A percentile compares a stretch with the other conserved stretches of the same genome.
These are phyloP conservation scores for Marvania coccoides DNA, from an alignment of 139 green algal species.

Conservation along the genomic window DNA sequence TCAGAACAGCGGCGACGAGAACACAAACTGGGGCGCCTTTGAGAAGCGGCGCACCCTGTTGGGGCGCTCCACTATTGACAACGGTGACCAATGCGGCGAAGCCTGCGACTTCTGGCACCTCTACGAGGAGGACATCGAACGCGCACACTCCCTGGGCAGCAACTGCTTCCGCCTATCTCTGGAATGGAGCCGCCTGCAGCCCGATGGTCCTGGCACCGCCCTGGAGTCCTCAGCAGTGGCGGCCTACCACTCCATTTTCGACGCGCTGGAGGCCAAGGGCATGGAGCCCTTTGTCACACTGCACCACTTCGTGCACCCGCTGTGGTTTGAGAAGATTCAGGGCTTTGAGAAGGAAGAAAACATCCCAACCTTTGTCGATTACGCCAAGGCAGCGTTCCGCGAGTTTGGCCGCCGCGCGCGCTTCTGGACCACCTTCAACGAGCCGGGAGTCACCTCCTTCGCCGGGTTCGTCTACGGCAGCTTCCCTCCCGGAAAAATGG, in stretches of 20 bases:
- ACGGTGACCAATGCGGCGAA: conserved; percentile 7
- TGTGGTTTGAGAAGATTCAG: conserved; percentile 74
- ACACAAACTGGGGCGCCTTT: conserved; percentile 27
- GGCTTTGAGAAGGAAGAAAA: conserved; percentile 66
- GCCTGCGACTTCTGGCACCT: conserved; percentile 64
- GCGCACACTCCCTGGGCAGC: conserved; percentile 37
- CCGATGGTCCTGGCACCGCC: conserved; percentile 22
- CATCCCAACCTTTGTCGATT: conserved; percentile 71
- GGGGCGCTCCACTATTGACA: background rate
- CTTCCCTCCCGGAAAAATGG: conserved; percentile 54
- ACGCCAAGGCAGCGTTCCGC: conserved; percentile 37
- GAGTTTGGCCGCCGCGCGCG: conserved; percentile 50
- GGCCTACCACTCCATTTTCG: conserved; percentile 43
- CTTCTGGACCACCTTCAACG: conserved; percentile 84
- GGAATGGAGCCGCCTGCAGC: conserved; percentile 74
- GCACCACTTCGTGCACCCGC: conserved; percentile 78
- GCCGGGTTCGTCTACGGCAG: conserved; percentile 62
- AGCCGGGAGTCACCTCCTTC: conserved; percentile 57
- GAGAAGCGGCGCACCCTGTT: conserved; percentile 2
- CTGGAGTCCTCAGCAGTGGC: conserved; percentile 53
- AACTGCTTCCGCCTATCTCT: conserved; percentile 74
- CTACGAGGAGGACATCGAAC: conserved; percentile 54
- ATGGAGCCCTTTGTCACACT: conserved; percentile 71
- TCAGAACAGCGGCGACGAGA: conserved; percentile 19
- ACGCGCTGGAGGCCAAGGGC: conserved; percentile 22